Conservation (phyloP, 2,329 filamentous ascomycete genomes). For the Lachnellula subtilissima region DNA sequence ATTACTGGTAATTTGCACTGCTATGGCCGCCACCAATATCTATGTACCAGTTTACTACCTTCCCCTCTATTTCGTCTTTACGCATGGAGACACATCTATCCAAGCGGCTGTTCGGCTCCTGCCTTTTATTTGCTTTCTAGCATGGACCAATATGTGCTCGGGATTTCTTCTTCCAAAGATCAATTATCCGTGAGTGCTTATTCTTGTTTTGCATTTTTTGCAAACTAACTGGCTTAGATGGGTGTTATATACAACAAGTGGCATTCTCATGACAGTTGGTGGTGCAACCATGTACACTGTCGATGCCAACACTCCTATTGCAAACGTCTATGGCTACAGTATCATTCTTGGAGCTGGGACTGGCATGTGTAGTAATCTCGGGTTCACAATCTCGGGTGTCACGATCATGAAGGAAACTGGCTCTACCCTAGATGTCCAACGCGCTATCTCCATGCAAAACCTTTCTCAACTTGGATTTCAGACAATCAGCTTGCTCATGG, state of each 20-base stretch:
- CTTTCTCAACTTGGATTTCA: conserved; percentile 31
- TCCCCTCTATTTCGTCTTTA: conserved; percentile 46
- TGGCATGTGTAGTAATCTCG: conserved; percentile 32
- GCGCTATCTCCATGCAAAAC: conserved; percentile 33
- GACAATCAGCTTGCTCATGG: conserved; percentile 32
- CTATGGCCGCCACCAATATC: conserved; percentile 42
- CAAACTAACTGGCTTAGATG: conserved; percentile 15
- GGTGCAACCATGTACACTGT: conserved; percentile 25
- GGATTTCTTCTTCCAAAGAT: conserved; percentile 36
- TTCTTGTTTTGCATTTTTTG: not conserved
- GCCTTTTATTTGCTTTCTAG: conserved; percentile 33
- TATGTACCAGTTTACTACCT: conserved; percentile 41
- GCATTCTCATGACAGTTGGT: conserved; percentile 31
- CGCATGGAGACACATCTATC: conserved; percentile 42
- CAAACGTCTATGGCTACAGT: conserved; percentile 30
- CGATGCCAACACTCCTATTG: conserved; percentile 18
- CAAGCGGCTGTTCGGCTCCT: conserved; percentile 35
- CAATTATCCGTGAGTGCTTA: conserved; percentile 15
- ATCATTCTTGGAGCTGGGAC: conserved; percentile 37
- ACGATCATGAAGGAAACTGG: conserved; percentile 24
- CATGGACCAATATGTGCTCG: conserved; percentile 35
- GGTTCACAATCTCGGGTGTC: conserved; percentile 32
- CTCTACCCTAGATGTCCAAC: conserved; percentile 16
- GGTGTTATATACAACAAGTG: conserved; percentile 31
- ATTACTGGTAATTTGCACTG: conserved; percentile 35